Conservation (phyloP, 768 basidiomycete genomes). For the Termitomyces sp. region DNA sequence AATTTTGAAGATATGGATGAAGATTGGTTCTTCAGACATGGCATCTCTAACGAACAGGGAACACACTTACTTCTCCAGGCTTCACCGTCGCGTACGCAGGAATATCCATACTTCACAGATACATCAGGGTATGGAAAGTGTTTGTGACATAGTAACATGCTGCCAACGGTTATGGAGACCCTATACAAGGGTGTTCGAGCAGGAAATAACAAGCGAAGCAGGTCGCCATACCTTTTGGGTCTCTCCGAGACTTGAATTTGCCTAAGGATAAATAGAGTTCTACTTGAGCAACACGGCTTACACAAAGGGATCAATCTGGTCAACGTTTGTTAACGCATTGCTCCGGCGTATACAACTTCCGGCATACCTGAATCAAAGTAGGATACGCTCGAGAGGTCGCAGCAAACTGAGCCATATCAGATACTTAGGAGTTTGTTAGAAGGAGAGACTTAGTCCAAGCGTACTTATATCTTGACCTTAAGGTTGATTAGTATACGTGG, state of each 20-base stretch:
- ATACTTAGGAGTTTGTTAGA: too few species aligned
- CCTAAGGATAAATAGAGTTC: too few species aligned
- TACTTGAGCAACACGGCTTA: too few species aligned
- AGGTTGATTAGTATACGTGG: too few species aligned
- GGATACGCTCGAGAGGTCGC: conserved; percentile 59
- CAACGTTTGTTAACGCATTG: too few species aligned
- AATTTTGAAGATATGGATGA: conserved; percentile 60
- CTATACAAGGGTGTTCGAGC: conserved; percentile 23
- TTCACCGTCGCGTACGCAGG: conserved; percentile 60
- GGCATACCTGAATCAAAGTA: conserved; percentile 50
- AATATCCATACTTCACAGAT: conserved; percentile 51
- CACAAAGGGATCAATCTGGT: conserved; percentile 60
- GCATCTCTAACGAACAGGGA: not conserved
- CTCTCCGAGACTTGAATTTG: too few species aligned
- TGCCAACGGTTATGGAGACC: conserved; percentile 73
- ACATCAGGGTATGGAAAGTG: not conserved
- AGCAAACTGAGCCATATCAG: conserved; percentile 12
- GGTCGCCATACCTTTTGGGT: too few species aligned
- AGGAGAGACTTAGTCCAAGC: too few species aligned
- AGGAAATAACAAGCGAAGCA: conserved; percentile 14
- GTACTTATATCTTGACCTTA: too few species aligned
- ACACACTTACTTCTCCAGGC: conserved; percentile 45
- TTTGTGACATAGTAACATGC: conserved; percentile 34
- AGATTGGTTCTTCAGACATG: not conserved
- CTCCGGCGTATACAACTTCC: not conserved